These are phyloP conservation scores for Nyctanthes arbortristis DNA, from an alignment of 257 asterid genomes.

Conservation along the genomic window DNA sequence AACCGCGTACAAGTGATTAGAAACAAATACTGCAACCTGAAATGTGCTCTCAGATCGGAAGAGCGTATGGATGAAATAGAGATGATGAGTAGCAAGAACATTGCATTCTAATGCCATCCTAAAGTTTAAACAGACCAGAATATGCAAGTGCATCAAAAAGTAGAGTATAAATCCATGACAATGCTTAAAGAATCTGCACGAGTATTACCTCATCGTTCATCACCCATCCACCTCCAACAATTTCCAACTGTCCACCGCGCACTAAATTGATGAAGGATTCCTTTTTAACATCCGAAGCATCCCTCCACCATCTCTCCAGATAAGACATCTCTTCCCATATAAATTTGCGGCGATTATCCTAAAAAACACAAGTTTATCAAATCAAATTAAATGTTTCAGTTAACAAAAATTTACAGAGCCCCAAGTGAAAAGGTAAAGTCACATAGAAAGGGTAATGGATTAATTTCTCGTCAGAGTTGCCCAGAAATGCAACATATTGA, in stretches of 20 bases:
- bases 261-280: conserved; percentile 77
- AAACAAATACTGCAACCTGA: conserved; percentile 9
- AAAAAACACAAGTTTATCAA: conserved; percentile 21
- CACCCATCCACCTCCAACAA: conserved; percentile 99
- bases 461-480: background rate
- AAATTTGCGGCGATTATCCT: conserved; percentile 90
- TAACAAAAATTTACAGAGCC: background rate
- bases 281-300: conserved; percentile 63
- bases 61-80: background rate
- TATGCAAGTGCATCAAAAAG: conserved; percentile 4
- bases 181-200: conserved; percentile 11
- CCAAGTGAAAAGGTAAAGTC: background rate
- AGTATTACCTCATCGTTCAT: conserved; percentile 96
- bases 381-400: conserved; percentile 7
- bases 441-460: background rate
- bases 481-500: background rate
- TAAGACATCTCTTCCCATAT: conserved; percentile 99
- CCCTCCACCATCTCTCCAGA: conserved; percentile 99
- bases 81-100: background rate
- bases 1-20: background rate
- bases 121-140: conserved; percentile 4
- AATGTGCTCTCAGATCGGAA: background rate
- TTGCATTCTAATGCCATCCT: conserved; percentile 10
- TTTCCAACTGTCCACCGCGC: conserved; percentile 88
- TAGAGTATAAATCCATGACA: background rate